Conservation (phyloP, 768 basidiomycete species). For the Trametes meyenii region DNA sequence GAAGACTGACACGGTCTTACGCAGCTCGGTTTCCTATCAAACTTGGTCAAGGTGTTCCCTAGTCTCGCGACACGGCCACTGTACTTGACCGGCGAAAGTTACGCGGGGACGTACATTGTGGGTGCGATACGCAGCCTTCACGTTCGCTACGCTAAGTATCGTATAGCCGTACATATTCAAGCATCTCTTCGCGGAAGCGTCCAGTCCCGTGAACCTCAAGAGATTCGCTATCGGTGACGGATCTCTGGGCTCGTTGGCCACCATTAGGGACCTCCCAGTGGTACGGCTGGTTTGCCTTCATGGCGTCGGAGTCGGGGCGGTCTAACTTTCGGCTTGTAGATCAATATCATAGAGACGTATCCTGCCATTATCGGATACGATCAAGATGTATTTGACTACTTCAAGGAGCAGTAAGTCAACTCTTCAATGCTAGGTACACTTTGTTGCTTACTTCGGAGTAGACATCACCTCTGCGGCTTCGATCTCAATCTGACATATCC, state of each 20-base stretch:
- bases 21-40: slow-evolving; percentile 69
- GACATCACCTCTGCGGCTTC: slow-evolving; percentile 62
- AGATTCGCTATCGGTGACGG: slow-evolving; percentile 76
- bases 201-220: slow-evolving; percentile 65
- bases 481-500: slow-evolving; percentile 71
- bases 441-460: slow-evolving; percentile 28
- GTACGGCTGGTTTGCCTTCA: slow-evolving; percentile 34
- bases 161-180: slow-evolving; percentile 68
- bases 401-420: slow-evolving; percentile 60
- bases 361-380: slow-evolving; percentile 77
- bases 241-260: slow-evolving; percentile 39
- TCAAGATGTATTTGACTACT: slow-evolving; percentile 63
- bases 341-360: slow-evolving; percentile 65
- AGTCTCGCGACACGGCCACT: slow-evolving; percentile 65
- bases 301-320: not conserved
- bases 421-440: slow-evolving; percentile 49
- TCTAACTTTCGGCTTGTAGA: slow-evolving; percentile 33
- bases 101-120: slow-evolving; percentile 72
- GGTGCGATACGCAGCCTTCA: slow-evolving; percentile 48
- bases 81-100: slow-evolving; percentile 71
- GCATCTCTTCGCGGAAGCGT: slow-evolving; percentile 59
- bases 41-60: slow-evolving; percentile 74
- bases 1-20: too few relatives aligned
- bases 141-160: slow-evolving; percentile 58
- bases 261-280: slow-evolving; percentile 22